These are phyloP conservation scores for Metschnikowia dekortorum DNA, from an alignment of 805 yeast genomes.

Conservation along the genomic window DNA sequence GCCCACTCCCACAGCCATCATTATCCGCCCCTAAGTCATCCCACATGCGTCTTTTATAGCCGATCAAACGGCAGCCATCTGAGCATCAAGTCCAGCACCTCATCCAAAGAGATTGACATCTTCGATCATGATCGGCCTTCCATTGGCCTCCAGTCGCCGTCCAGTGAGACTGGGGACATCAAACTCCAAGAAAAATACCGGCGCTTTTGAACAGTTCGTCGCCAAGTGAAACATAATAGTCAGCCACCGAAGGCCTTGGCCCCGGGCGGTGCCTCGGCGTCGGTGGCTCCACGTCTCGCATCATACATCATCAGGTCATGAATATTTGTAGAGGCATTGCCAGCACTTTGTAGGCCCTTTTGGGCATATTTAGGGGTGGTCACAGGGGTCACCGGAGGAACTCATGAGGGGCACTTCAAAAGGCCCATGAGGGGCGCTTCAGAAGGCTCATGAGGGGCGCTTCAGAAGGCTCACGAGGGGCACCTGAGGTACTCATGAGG, in stretches of 20 bases:
- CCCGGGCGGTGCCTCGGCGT: background rate
- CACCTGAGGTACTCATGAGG: no score
- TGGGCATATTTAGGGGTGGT: no score
- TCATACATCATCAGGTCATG: background rate
- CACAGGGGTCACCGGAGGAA: no score
- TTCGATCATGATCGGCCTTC: conserved; percentile 24
- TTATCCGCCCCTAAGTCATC: conserved; percentile 8
- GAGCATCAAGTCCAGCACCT: conserved; percentile 23
- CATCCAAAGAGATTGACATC: conserved; percentile 18
- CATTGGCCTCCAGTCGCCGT: conserved; percentile 28
- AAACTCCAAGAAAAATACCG: conserved; percentile 1
- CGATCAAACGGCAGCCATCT: conserved; percentile 22
- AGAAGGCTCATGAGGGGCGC: no score
- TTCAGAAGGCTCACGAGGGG: no score
- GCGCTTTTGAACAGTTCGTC: background rate
- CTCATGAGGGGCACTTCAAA: background rate
- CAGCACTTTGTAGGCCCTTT: background rate
- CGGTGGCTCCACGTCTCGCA: background rate
- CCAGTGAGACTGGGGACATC: conserved; percentile 1
- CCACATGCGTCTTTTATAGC: conserved; percentile 5
- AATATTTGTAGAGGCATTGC: background rate
- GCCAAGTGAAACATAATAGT: background rate
- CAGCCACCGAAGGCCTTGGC: background rate
- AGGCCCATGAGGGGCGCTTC: no score
- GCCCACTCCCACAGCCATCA: conserved; percentile 10